Evolutionary conservation across 2,329 filamentous ascomycete genomes (phyloP).

Genomic region (Fusarium nodosum): DNA sequence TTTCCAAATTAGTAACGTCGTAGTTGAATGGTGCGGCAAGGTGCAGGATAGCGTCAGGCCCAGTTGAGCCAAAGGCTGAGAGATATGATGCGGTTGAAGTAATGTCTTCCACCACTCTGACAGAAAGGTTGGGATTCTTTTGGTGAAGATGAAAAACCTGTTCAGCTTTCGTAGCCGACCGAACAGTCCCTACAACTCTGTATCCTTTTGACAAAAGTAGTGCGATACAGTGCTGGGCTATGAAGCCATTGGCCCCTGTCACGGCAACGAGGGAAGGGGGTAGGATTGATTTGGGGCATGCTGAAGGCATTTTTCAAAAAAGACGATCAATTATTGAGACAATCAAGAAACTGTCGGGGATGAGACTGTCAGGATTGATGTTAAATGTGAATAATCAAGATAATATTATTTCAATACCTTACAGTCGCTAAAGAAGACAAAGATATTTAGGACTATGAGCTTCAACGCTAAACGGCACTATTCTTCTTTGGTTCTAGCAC

Average conservation of each 20-base stretch:
- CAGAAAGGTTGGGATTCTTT: slow-evolving; percentile 9
- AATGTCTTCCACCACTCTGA: slow-evolving; percentile 9
- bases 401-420: background rate
- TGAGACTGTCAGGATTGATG: background rate
- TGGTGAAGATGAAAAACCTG: slow-evolving; percentile 12
- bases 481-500: background rate
- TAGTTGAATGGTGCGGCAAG: slow-evolving; percentile 17
- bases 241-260: slow-evolving; percentile 20
- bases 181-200: slow-evolving; percentile 8
- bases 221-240: slow-evolving; percentile 13
- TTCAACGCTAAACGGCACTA: background rate
- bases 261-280: slow-evolving; percentile 11
- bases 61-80: slow-evolving; percentile 4
- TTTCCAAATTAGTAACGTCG: slow-evolving; percentile 5
- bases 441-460: background rate
- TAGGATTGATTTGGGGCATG: slow-evolving; percentile 1
- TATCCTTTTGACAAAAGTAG: slow-evolving; percentile 14
- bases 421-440: no score
- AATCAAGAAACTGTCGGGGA: no score
- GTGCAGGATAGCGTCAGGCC: slow-evolving; percentile 14
- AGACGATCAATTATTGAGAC: fast-evolving
- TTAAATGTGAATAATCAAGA: background rate
- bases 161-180: slow-evolving; percentile 4
- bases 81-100: slow-evolving; percentile 6
- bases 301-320: slow-evolving; percentile 9